Base-by-base conservation (phyloP, 2,329 filamentous ascomycete species). In the Fusarium xyrophilum region DNA sequence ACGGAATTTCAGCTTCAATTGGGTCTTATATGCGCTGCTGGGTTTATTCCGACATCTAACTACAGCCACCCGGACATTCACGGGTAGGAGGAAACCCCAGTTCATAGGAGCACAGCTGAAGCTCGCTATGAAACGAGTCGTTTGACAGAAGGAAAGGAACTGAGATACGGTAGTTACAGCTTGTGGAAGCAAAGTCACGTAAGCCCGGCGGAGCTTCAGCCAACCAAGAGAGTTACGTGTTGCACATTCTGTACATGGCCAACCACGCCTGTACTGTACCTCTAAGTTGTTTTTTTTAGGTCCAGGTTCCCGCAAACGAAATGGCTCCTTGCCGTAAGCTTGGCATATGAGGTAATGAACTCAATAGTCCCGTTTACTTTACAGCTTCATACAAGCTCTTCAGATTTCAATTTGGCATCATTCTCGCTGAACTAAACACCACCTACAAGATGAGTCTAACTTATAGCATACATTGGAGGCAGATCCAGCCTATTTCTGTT, bases 261-360 rank as follows among this genome's bases (percentile, higher is more conserved):
- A 33, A 17, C 32, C 32, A 33, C 52, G 59, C n/a, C 30, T 27
- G 28, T 60, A 46, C 27, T 25, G n/a, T 60, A 47, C 44, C 27
- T 32, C 11, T 3, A 27, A 57, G 35, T 61, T 36, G 11, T n/a
- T 44, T 55, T 55, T 56, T 58, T 36, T 40, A 32, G 30, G 52
- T 48, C 43, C 32, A 40, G 39, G 57, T 54, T 63, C 42, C 58
- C 43, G 38, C 43, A 46, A 35, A 25, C 13, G 36, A 38, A 40
- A 63, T 64, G 53, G 30, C 57, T 66, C 67, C 67, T 53, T 67
- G 61, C 50, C 51, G 38, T 39, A 46, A 64, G 56, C 67, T 67
- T 67, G 53, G 64, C 64, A 36, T 50, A 25, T 50, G 59, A 46
- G 54, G 63, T 54, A 60, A 58, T 54, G 57, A 69, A 40, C 50